phyloP scores from a whole-genome alignment of 177 flowering plant species.

The Vitis hybrid region DNA sequence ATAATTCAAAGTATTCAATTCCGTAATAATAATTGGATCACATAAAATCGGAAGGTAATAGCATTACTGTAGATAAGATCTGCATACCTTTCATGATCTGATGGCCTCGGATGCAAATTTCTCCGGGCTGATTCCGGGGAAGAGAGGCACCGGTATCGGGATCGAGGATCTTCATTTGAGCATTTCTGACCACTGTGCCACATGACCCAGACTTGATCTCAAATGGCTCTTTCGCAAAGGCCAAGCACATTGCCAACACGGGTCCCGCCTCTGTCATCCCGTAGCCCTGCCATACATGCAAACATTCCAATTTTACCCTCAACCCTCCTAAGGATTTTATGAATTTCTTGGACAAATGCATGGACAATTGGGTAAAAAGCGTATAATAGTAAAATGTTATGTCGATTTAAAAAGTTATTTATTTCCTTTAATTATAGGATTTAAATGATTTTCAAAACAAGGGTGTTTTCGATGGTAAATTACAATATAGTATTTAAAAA shows the following conservation, averaged over 20 bases:
- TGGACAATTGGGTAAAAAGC: no score
- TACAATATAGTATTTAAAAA: no score
- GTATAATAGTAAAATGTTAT: no score
- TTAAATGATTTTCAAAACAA: no score
- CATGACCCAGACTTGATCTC: conserved; percentile 78
- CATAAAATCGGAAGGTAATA: no score
- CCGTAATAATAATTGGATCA: not conserved
- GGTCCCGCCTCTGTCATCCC: conserved; percentile 99
- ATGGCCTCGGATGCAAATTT: conserved; percentile 80
- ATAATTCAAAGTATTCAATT: no score
- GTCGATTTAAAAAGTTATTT: no score
- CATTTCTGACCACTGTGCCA: conserved; percentile 84
- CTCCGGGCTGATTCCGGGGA: conserved; percentile 73
- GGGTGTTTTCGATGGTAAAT: no score
- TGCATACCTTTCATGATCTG: conserved; percentile 89
- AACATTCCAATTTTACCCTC: not conserved
- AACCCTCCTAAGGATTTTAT: no score
- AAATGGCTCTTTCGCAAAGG: conserved; percentile 80
- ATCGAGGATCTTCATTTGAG: conserved; percentile 79
- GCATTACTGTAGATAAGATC: not conserved
- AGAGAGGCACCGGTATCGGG: conserved; percentile 65
- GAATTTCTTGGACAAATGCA: no score
- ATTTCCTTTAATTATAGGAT: no score
- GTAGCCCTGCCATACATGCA: conserved; percentile 54
- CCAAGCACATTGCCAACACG: conserved; percentile 73